A percentile compares a stretch with the other conserved stretches of the same genome.
These are phyloP conservation scores for Geotrichum klebahnii DNA, from an alignment of 1,139 yeast species.

Conservation along the genomic window DNA sequence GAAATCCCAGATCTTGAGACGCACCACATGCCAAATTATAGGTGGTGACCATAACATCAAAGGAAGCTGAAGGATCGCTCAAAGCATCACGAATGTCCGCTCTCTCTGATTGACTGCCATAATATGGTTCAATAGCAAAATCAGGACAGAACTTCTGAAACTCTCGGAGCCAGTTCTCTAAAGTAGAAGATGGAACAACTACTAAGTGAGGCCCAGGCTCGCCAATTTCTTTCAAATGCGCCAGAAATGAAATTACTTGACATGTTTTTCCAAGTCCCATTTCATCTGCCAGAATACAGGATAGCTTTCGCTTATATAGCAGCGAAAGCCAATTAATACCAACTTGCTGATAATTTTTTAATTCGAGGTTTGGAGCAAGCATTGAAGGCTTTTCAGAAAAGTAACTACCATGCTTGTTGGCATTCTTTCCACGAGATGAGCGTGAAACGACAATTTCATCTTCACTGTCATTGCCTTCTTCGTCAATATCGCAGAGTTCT, in stretches of 20 bases:
- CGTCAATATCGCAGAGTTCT: conserved; percentile 37
- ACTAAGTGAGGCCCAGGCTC: conserved; percentile 65
- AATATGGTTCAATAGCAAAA: conserved; percentile 81
- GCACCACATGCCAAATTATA: conserved; percentile 88
- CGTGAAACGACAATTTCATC: conserved; percentile 17
- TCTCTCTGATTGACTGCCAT: conserved; percentile 82
- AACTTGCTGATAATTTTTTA: conserved; percentile 89
- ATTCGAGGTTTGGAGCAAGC: conserved; percentile 57
- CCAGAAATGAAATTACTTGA: conserved; percentile 90
- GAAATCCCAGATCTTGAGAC: conserved; percentile 72
- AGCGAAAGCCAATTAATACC: conserved; percentile 91
- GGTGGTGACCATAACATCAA: conserved; percentile 90
- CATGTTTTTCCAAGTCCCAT: conserved; percentile 97
- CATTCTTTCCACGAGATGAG: conserved; percentile 6
- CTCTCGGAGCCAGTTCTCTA: conserved; percentile 96
- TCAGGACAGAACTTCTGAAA: conserved; percentile 82
- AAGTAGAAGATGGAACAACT: conserved; percentile 92
- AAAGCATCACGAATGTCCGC: conserved; percentile 64
- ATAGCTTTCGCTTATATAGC: conserved; percentile 68
- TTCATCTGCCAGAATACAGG: conserved; percentile 95
- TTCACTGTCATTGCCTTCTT: conserved; percentile 27
- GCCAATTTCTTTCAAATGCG: conserved; percentile 67
- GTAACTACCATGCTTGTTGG: conserved; percentile 44
- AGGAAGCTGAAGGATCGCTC: conserved; percentile 50
- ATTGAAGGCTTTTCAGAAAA: conserved; percentile 68